phyloP scores from a whole-genome alignment of 179 eudicot species.

The Gypsophila paniculata region DNA sequence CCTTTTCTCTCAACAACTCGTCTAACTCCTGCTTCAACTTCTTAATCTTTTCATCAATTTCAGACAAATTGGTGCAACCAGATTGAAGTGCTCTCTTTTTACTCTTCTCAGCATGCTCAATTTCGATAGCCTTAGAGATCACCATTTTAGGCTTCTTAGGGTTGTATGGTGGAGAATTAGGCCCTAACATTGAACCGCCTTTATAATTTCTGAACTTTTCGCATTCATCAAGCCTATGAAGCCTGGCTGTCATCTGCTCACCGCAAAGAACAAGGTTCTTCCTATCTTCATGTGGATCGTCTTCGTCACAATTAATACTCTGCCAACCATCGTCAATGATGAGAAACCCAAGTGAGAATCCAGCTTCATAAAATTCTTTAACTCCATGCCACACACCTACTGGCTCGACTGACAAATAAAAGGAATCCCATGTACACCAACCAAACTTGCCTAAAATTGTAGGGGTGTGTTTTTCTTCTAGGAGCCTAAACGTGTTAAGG shows the following conservation, averaged over 20 bases:
- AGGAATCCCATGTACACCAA: slow-evolving; percentile 82
- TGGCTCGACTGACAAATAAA: slow-evolving; percentile 60
- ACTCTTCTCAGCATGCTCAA: slow-evolving; percentile 48
- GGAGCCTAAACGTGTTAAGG: slow-evolving; percentile 50
- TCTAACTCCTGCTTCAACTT: slow-evolving; percentile 38
- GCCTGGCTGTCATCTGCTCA: slow-evolving; percentile 67
- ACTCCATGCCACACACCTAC: slow-evolving; percentile 56
- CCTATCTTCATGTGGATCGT: slow-evolving; percentile 37
- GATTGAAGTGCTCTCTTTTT: slow-evolving; percentile 36
- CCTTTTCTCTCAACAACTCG: slow-evolving; percentile 31
- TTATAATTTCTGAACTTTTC: slow-evolving; percentile 52
- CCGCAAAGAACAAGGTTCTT: slow-evolving; percentile 50
- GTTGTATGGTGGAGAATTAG: slow-evolving; percentile 43
- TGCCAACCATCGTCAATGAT: slow-evolving; percentile 78
- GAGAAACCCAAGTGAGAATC: slow-evolving; percentile 40
- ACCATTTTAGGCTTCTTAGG: slow-evolving; percentile 47
- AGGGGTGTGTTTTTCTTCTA: slow-evolving; percentile 58
- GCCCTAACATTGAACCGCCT: slow-evolving; percentile 37
- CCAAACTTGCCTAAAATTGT: slow-evolving; percentile 49
- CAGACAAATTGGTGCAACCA: slow-evolving; percentile 32
- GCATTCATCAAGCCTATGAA: slow-evolving; percentile 48
- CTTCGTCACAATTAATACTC: slow-evolving; percentile 41
- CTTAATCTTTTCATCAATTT: slow-evolving; percentile 29
- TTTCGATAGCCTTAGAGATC: slow-evolving; percentile 54
- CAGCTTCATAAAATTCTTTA: slow-evolving; percentile 39